Evolutionary conservation across 2,329 filamentous ascomycete genomes (phyloP).

Genomic region (Coniochaeta sp.): DNA sequence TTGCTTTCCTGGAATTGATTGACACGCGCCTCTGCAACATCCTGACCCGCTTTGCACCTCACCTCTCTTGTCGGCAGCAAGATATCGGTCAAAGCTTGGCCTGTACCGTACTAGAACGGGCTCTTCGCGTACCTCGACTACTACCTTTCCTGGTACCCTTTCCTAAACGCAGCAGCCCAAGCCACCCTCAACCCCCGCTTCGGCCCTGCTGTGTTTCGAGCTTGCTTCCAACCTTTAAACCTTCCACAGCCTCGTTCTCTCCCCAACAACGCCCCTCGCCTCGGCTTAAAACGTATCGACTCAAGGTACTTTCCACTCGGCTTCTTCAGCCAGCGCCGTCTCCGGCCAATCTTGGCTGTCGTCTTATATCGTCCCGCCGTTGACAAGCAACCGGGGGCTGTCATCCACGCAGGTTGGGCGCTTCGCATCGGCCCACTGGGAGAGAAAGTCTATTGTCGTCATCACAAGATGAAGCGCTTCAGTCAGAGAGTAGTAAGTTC

Average conservation of each 20-base stretch:
- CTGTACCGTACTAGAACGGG: too few relatives aligned
- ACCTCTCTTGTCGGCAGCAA: not conserved
- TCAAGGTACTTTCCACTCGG: not conserved
- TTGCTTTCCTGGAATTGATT: not conserved
- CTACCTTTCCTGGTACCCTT: not conserved
- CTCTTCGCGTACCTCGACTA: too few relatives aligned
- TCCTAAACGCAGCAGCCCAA: not conserved
- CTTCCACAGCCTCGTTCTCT: not conserved
- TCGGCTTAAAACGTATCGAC: not conserved
- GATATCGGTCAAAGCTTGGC: not conserved
- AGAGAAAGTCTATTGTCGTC: conserved; percentile 15
- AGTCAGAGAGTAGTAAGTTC: conserved; percentile 89
- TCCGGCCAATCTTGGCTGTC: not conserved
- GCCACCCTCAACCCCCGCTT: not conserved
- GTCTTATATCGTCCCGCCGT: not conserved
- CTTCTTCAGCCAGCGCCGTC: not conserved
- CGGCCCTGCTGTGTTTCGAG: not conserved
- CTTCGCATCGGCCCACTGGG: conserved; percentile 16
- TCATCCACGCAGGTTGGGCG: conserved; percentile 11
- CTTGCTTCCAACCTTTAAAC: not conserved
- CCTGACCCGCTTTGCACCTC: not conserved
- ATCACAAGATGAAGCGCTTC: conserved; percentile 85
- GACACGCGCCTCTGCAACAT: not conserved
- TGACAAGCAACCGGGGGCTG: not conserved
- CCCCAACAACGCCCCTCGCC: not conserved